Conservation (phyloP, 768 basidiomycete genomes). For the Trametes coccinea region DNA sequence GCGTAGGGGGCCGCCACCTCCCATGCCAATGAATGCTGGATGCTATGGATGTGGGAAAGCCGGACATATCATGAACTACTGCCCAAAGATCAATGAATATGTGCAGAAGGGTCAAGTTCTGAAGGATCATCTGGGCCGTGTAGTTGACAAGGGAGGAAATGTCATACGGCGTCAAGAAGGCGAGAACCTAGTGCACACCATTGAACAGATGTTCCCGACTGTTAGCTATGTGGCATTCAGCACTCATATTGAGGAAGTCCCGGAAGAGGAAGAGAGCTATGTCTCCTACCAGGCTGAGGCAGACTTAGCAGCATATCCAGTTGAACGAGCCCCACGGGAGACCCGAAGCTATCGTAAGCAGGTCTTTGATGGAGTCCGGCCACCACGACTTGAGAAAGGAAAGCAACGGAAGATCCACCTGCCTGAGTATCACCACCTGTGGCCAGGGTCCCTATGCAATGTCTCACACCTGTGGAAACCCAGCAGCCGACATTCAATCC, state of each 20-base stretch:
- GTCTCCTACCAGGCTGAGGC: too few species aligned
- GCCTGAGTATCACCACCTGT: not conserved
- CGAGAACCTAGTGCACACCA: constrained; percentile 8
- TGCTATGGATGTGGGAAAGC: constrained; percentile 17
- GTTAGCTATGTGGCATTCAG: not conserved
- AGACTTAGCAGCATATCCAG: not conserved
- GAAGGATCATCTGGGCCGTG: not conserved
- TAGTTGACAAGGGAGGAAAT: constrained; percentile 1
- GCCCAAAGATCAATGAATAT: constrained; percentile 1
- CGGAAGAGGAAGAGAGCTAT: not conserved
- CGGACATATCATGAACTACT: constrained; percentile 8
- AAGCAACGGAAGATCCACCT: not conserved
- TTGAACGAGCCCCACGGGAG: not conserved
- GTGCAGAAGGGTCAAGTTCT: constrained; percentile 9
- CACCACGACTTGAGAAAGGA: not conserved
- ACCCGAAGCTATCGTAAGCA: not conserved
- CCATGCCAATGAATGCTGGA: not conserved
- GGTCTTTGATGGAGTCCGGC: not conserved
- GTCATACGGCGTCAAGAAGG: not conserved
- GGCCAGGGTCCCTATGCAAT: constrained; percentile 1
- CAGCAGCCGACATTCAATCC: not conserved
- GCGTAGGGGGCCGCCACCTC: not conserved
- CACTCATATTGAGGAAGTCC: not conserved
- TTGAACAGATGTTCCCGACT: not conserved
- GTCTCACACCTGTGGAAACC: not conserved